Evolutionary conservation across 495 filamentous ascomycete genomes (phyloP).

Genomic region (Penicillium silybi): DNA sequence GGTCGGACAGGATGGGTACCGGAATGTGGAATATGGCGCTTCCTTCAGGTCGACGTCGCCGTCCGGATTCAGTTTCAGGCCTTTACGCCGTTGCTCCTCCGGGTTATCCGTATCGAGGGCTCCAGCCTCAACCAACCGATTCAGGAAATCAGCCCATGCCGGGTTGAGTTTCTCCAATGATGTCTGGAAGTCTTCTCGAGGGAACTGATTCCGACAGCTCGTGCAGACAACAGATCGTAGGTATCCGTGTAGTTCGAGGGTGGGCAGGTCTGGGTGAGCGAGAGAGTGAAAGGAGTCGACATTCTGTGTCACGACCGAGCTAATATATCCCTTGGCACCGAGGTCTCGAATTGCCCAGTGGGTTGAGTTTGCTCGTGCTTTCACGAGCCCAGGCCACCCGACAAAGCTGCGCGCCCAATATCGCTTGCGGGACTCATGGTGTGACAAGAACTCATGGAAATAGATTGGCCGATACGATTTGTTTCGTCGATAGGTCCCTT

Average conservation of each 20-base stretch:
- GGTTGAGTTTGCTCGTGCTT: constrained; percentile 72
- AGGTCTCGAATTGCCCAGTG: constrained; percentile 74
- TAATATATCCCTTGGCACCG: constrained; percentile 65
- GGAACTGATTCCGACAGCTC: constrained; percentile 65
- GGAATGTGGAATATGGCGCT: constrained; percentile 82
- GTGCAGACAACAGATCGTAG: constrained; percentile 76
- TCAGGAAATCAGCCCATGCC: constrained; percentile 75
- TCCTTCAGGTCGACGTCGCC: constrained; percentile 91
- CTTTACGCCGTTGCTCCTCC: constrained; percentile 60
- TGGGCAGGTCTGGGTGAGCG: constrained; percentile 70
- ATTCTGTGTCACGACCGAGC: constrained; percentile 86
- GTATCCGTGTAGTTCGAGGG: constrained; percentile 87
- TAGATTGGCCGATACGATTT: constrained; percentile 88
- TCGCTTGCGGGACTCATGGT: constrained; percentile 83
- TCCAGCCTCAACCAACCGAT: constrained; percentile 63
- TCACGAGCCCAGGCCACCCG: constrained; percentile 78
- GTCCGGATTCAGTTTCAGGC: constrained; percentile 84
- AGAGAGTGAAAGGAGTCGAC: constrained; percentile 88
- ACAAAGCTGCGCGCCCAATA: constrained; percentile 97
- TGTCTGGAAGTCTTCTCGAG: constrained; percentile 69
- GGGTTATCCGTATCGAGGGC: constrained; percentile 75
- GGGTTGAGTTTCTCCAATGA: constrained; percentile 79
- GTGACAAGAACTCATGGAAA: constrained; percentile 77
- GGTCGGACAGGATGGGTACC: constrained; percentile 83
- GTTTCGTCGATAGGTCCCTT: constrained; percentile 90